A percentile compares a stretch with the other conserved stretches of the same genome.
Evolutionary conservation across 371 early-diverging fungal genomes (phyloP).

Genomic region (Phascolomyces articulosus): DNA sequence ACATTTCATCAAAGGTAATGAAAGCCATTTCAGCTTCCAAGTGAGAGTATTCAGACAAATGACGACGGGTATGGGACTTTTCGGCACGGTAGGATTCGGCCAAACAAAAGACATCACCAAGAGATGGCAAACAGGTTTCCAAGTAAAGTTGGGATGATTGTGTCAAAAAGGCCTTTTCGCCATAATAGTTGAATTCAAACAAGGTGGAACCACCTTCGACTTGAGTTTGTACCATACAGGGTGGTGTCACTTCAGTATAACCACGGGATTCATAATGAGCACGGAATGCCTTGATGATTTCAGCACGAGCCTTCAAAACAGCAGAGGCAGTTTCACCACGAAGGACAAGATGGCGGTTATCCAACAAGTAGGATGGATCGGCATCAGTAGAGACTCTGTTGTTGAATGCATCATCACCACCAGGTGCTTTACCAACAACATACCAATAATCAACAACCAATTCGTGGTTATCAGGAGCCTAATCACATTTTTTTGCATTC

Average conservation of each 20-base stretch:
- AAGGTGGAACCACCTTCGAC: slow-evolving; percentile 99
- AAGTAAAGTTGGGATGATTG: slow-evolving; percentile 99
- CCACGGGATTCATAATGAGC: slow-evolving; percentile 87
- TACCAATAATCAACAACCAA: slow-evolving; percentile 97
- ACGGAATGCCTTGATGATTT: slow-evolving; percentile 93
- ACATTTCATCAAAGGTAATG: slow-evolving; percentile 91
- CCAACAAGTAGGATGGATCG: slow-evolving; percentile 86
- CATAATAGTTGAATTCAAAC: slow-evolving; percentile 98
- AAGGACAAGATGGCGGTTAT: slow-evolving; percentile 97
- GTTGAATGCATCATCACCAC: slow-evolving; percentile 92
- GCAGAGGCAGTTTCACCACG: slow-evolving; percentile 93
- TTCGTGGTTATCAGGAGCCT: slow-evolving; percentile 97
- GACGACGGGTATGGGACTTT: slow-evolving; percentile 98
- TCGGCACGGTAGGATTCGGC: slow-evolving; percentile 99
- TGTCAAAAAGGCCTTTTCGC: slow-evolving; percentile 97
- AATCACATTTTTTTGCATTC: slow-evolving; percentile 1
- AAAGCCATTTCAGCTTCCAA: slow-evolving; percentile 99
- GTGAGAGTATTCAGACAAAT: slow-evolving; percentile 99
- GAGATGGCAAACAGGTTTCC: slow-evolving; percentile 96
- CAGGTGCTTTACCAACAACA: slow-evolving; percentile 90
- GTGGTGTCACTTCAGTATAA: slow-evolving; percentile 97
- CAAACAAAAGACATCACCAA: slow-evolving; percentile 98
- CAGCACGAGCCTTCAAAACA: slow-evolving; percentile 90
- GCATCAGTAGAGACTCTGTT: slow-evolving; percentile 91
- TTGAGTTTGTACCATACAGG: slow-evolving; percentile 99